These are phyloP conservation scores for Borealophlyctis nickersoniae DNA, from an alignment of 192 early-diverging fungal genomes.

Conservation along the genomic window DNA sequence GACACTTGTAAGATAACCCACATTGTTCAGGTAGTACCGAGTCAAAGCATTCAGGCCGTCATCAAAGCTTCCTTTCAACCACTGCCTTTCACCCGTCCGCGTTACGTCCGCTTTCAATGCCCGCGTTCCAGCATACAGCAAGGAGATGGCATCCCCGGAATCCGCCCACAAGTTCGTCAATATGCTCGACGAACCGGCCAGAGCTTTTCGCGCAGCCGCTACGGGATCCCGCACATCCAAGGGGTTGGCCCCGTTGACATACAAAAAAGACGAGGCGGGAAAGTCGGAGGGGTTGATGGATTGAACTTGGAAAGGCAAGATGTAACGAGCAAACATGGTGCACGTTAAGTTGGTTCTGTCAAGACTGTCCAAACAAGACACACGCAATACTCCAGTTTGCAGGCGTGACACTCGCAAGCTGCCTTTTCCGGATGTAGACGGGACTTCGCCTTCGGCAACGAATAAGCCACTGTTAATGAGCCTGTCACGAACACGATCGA, in stretches of 20 bases:
- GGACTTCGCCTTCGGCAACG: conserved; percentile 46
- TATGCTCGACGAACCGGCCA: conserved; percentile 15
- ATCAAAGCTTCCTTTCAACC: conserved; percentile 33
- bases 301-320: conserved; percentile 47
- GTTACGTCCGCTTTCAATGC: conserved; percentile 52
- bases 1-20: conserved; percentile 18
- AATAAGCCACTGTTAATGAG: conserved; percentile 46
- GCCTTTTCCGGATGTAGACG: conserved; percentile 12
- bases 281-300: conserved; percentile 26
- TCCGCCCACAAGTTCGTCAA: conserved; percentile 53
- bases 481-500: conserved; percentile 42
- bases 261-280: conserved; percentile 14
- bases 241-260: conserved; percentile 30
- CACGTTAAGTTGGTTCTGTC: conserved; percentile 58
- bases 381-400: conserved; percentile 49
- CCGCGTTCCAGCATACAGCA: conserved; percentile 57
- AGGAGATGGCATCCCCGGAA: conserved; percentile 49
- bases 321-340: conserved; percentile 45
- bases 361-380: conserved; percentile 53
- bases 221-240: conserved; percentile 36
- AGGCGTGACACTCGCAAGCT: conserved; percentile 22
- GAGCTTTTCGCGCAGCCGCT: conserved; percentile 21
- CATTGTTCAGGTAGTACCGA: conserved; percentile 58
- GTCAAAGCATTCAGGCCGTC: conserved; percentile 55
- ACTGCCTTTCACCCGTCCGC: conserved; percentile 39